These are phyloP conservation scores for Musa troglodytarum DNA, from an alignment of 176 grass and related monocot genomes.

Conservation along the genomic window DNA sequence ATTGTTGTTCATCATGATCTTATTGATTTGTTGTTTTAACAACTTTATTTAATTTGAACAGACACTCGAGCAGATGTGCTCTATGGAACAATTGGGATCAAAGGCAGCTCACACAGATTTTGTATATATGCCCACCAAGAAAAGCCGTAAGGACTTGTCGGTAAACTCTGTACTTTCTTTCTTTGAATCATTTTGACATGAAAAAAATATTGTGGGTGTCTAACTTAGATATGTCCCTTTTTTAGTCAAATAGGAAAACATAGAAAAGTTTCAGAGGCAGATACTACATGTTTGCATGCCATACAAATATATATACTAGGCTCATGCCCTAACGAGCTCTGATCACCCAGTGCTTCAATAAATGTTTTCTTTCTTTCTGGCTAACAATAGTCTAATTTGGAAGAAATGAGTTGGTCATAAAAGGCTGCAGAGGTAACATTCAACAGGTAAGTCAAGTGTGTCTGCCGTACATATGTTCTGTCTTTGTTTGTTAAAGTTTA, in stretches of 20 bases:
- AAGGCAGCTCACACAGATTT: background rate
- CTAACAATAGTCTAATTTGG: no score
- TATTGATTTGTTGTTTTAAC: background rate
- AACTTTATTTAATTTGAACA: background rate
- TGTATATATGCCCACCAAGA: background rate
- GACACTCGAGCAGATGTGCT: background rate
- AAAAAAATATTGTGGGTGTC: background rate
- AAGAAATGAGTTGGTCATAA: no score
- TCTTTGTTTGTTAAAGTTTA: no score
- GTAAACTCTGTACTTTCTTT: background rate
- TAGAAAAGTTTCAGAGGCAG: no score
- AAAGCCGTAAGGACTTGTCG: background rate
- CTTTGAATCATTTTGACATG: background rate
- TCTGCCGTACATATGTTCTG: no score
- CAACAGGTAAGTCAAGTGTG: no score
- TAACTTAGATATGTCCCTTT: background rate
- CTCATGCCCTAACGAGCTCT: no score
- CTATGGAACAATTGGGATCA: background rate
- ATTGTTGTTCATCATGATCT: background rate
- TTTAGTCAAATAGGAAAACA: background rate
- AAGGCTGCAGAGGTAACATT: no score
- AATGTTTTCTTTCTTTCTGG: no score
- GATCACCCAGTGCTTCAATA: no score
- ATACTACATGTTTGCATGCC: no score
- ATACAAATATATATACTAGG: no score